These are phyloP conservation scores for Pisolithus marmoratus DNA, from an alignment of 768 basidiomycete genomes.

Conservation along the genomic window DNA sequence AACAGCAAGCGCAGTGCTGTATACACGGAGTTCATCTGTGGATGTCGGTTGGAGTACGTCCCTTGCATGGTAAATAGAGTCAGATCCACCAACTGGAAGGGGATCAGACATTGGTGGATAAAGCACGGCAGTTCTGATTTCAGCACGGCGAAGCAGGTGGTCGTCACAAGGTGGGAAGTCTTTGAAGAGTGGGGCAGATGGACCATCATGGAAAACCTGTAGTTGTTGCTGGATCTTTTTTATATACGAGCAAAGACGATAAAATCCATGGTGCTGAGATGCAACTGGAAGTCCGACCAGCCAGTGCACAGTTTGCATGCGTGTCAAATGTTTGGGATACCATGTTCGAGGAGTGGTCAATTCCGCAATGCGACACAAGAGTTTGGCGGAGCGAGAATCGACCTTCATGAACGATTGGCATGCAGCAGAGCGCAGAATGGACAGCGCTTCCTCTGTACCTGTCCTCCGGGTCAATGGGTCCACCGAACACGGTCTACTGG, in stretches of 20 bases:
- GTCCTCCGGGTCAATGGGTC: slow-evolving; percentile 41
- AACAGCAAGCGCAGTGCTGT: slow-evolving; percentile 9
- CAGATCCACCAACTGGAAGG: not conserved
- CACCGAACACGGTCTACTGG: slow-evolving; percentile 31
- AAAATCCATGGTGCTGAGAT: slow-evolving; percentile 30
- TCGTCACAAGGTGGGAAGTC: slow-evolving; percentile 3
- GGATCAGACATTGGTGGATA: slow-evolving; percentile 4
- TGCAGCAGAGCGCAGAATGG: slow-evolving; percentile 31
- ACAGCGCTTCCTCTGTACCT: slow-evolving; percentile 40
- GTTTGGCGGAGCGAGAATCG: slow-evolving; percentile 18
- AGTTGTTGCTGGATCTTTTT: slow-evolving; percentile 19
- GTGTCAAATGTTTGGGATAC: slow-evolving; percentile 31
- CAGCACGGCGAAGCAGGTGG: slow-evolving; percentile 15
- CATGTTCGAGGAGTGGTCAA: slow-evolving; percentile 33
- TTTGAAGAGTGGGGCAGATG: not conserved
- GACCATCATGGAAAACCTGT: slow-evolving; percentile 6
- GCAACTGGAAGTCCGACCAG: slow-evolving; percentile 4
- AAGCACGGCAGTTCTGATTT: slow-evolving; percentile 9
- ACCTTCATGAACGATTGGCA: slow-evolving; percentile 38
- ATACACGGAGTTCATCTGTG: slow-evolving; percentile 12
- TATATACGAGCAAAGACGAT: slow-evolving; percentile 20
- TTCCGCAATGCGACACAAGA: slow-evolving; percentile 29
- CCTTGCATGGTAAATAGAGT: slow-evolving; percentile 2
- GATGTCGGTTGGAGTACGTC: not conserved
- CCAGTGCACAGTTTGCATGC: slow-evolving; percentile 39